Evolutionary conservation across 2,329 filamentous ascomycete genomes (phyloP), one percentile per base, ranked within the genome.

Genomic region (Hypoxylon sp.): DNA sequence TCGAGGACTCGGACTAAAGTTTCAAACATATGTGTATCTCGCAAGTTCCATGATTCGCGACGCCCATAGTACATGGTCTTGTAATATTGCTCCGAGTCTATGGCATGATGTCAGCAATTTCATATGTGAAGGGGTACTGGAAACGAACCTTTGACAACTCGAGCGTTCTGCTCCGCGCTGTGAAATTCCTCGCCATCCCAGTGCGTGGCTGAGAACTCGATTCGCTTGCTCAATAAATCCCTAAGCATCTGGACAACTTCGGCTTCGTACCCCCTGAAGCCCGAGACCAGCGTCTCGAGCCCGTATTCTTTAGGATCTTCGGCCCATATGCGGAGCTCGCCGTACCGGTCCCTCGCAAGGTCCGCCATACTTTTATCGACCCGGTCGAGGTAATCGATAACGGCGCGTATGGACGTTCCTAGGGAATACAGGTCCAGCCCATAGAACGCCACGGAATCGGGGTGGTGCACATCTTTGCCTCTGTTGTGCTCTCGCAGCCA

Each of bases 21-120:
- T 11, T 57, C 32, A 33, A 57, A 57, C 54, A 49, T 50, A 22
- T 57, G 54, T 22, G 40, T 18, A 7, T 49, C 54, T 8, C 42
- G 42, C 18, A 57, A 22, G n/a, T 57, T 50, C 20, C 54, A 57
- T 9, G 54, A 49, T n/a, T 49, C 44, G 9, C 22, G 44, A 8
- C 18, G 49, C 16, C 49, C 49, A 2, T 38, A 51, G 33, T 30
- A 54, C 36, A 54, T 54, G 4, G 8, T 22, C 26, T 54, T 54
- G 36, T 28, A 54, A 12, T 54, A 54, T n/a, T 44, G 22, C 12
- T 54, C 51, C n/a, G 51, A 36, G 20, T 26, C 51, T 54, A n/a
- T 3, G 28, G 9, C 28, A 11, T 32, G 28, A 32, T 32, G 12
- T 33, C n/a, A 40, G 16, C 36, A 40, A 18, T 40, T 16, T 18